Evolutionary conservation across 2,329 filamentous ascomycete genomes (phyloP), one percentile per base, ranked within the genome.

Genomic region (Aspergillus tubingensis): DNA sequence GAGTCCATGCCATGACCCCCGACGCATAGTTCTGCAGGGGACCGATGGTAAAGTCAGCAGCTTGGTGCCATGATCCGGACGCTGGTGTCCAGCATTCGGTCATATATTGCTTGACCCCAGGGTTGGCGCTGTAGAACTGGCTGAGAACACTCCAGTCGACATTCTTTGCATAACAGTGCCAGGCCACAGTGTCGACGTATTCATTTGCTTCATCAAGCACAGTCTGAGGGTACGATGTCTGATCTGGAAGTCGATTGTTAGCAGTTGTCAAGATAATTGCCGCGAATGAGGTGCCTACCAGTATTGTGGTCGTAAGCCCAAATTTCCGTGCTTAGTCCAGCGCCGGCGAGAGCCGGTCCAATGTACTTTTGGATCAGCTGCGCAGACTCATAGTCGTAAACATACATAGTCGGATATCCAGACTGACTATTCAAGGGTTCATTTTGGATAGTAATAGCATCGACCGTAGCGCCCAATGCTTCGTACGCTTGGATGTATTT

Each of bases 231-330:
- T 78, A 77, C 3, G 64, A 68, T 1, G 72, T 53, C 23, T 72
- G 67, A 59, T 77, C 73, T 58, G 7, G 66, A 36, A 3, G 3
- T 6, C 3, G 3, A 21, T 4, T 17, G 27, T 47, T 19, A 47
- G 53, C 13, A 17, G 5, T 4, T 3, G 36, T 17, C 23, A 21
- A 7, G 10, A 17, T 0, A 1, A 7, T 6, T 15, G 10, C 7
- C 3, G 15, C 8, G 8, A 13, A 38, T n/a, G 41, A 39, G 3
- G 7, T 11, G 39, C 54, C 21, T 63, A 68, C 69, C 67, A 3
- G 76, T 78, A 57, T 78, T 77, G 61, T 78, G 75, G 54, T 78
- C 76, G 54, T 76, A 76, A 7, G 75, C 74, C 69, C 76, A 72
- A 17, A 76, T 66, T 8, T 64, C 53, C 0, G 73, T 70, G 25